Evolutionary conservation across 306 rosid species (phyloP), one percentile per base, ranked within the genome.

Genomic region (Amphicarpaea edgeworthii): DNA sequence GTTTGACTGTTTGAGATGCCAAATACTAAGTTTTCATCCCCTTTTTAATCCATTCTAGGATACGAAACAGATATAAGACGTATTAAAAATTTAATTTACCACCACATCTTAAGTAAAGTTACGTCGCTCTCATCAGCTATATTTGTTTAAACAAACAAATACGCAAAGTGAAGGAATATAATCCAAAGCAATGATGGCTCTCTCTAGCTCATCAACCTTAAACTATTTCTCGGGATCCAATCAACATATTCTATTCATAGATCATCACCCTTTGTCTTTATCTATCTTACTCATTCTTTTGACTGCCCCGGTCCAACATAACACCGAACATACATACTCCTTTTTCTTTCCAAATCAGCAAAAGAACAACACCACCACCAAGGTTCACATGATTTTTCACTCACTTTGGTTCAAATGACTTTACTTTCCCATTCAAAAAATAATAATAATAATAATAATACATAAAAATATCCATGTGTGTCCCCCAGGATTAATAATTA

Each of bases 221-320:
- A 80, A 38, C 75, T 77, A n/a, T 79, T 15, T 72, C 53, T 72
- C 46, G 69, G 64, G 84, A 84, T 77, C 75, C 77, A 78, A 84
- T 59, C 54, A n/a, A n/a, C n/a, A n/a, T n/a, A n/a, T n/a, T n/a
- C n/a, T n/a, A n/a, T n/a, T n/a, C 79, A 72, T 66, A 75, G 61
- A 76, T 42, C 77, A 43, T 37, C 75, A 43, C n/a, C 66, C 58
- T 23, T 53, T 21, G 79, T 77, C 83, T 78, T 60, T 75, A 60
- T 91, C 82, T 83, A 73, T 83, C 78, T 81, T 80, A 61, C 60
- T 61, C 51, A 43, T 59, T 72, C 82, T 12, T 87, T 88, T 90
- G 93, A 92, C 97, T 64, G 68, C 82, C 85, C 19, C 43, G 72
- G 93, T 92, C 93, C 91, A 92, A 89, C 87, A n/a, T n/a, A n/a